Conservation (phyloP, 495 filamentous ascomycete genomes). For the Elasticomyces elasticus region DNA sequence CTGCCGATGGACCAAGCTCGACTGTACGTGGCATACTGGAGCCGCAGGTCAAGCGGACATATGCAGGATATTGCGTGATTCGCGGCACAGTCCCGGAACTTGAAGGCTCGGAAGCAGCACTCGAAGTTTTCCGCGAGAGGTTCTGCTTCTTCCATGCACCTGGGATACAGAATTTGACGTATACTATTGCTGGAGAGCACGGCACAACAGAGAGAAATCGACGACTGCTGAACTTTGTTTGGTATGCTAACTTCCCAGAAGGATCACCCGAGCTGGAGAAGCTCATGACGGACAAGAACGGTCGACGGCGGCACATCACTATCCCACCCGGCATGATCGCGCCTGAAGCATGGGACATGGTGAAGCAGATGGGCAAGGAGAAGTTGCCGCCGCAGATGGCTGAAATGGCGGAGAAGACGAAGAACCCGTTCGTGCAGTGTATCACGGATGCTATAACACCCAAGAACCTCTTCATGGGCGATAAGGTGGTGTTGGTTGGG, state of each 20-base stretch:
- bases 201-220: conserved; percentile 39
- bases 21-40: conserved; percentile 39
- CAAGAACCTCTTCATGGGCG: conserved; percentile 36
- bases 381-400: conserved; percentile 43
- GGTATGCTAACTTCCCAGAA: conserved; percentile 45
- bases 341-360: conserved; percentile 36
- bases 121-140: conserved; percentile 25
- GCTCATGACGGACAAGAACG: conserved; percentile 45
- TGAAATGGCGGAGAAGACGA: conserved; percentile 40
- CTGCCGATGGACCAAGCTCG: conserved; percentile 48
- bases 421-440: conserved; percentile 44
- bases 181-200: conserved; percentile 44
- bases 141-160: conserved; percentile 41
- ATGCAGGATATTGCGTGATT: conserved; percentile 47
- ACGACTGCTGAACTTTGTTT: conserved; percentile 48
- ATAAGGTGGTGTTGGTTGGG: conserved; percentile 44
- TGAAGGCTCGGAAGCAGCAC: conserved; percentile 26
- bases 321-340: conserved; percentile 41
- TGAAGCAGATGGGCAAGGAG: conserved; percentile 34
- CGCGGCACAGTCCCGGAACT: conserved; percentile 43
- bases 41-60: conserved; percentile 39
- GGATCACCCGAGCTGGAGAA: conserved; percentile 37
- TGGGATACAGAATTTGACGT: conserved; percentile 40
- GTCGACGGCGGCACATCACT: conserved; percentile 38
- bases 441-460: conserved; percentile 45